phyloP scores from a whole-genome alignment of 2,329 filamentous ascomycete genomes.

The Sporothrix phasma region DNA sequence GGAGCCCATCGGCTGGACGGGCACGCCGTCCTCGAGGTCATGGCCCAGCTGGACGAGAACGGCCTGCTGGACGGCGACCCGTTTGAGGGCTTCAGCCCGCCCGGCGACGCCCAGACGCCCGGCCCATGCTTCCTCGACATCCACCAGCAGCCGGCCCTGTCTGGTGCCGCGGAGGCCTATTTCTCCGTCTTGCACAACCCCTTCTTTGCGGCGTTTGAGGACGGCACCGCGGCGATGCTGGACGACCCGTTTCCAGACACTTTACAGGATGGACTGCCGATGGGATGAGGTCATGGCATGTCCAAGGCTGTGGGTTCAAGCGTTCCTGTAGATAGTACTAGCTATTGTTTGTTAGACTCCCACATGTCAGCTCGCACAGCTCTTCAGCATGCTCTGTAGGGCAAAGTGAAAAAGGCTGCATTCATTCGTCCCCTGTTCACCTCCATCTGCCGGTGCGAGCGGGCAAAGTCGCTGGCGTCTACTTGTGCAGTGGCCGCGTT shows the following conservation, averaged over 20 bases:
- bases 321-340: too few relatives aligned
- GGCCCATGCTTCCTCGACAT: constrained; percentile 19
- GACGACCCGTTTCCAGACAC: constrained; percentile 12
- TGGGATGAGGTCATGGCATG: background rate
- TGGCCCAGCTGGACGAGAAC: constrained; percentile 22
- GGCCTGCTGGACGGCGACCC: constrained; percentile 19
- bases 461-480: too few relatives aligned
- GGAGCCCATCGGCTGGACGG: constrained; percentile 23
- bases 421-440: too few relatives aligned
- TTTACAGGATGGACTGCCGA: background rate
- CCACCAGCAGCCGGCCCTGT: constrained; percentile 11
- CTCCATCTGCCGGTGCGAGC: too few relatives aligned
- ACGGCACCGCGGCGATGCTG: constrained; percentile 9
- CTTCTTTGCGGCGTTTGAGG: constrained; percentile 15
- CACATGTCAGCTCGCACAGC: too few relatives aligned
- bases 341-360: too few relatives aligned
- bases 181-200: constrained; percentile 19
- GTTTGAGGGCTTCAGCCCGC: constrained; percentile 12
- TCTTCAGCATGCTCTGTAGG: too few relatives aligned
- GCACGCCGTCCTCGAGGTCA: constrained; percentile 22
- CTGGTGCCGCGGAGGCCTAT: constrained; percentile 20
- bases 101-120: constrained; percentile 2
- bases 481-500: too few relatives aligned
- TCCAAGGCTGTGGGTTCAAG: too few relatives aligned
- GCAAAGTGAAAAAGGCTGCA: too few relatives aligned